A percentile compares a stretch with the other conserved stretches of the same genome.
These are phyloP conservation scores for Populus tremula DNA, from an alignment of 345 rosid genomes.

Conservation along the genomic window DNA sequence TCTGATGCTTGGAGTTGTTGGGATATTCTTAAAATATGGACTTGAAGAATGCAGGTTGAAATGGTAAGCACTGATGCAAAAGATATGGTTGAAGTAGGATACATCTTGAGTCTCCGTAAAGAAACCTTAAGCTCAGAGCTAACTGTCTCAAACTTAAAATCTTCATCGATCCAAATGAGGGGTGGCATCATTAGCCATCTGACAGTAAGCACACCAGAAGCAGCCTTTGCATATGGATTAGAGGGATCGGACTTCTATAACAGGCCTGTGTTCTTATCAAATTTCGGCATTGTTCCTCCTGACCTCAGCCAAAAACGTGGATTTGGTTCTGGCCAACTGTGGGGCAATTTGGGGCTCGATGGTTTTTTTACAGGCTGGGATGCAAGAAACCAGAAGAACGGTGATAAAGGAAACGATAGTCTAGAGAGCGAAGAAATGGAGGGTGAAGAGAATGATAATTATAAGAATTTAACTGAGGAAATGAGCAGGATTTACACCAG, in stretches of 20 bases:
- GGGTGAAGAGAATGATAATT: conserved; percentile 60
- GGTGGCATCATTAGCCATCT: conserved; percentile 66
- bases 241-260: conserved; percentile 57
- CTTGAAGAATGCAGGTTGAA: conserved; percentile 50
- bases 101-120: conserved; percentile 47
- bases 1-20: too few species aligned
- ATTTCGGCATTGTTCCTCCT: conserved; percentile 48
- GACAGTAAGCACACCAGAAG: conserved; percentile 82
- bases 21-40: neutral
- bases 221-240: conserved; percentile 70
- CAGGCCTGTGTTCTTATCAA: conserved; percentile 39
- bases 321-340: conserved; percentile 17
- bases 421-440: conserved; percentile 30
- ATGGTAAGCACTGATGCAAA: conserved; percentile 44
- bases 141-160: conserved; percentile 42
- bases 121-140: conserved; percentile 59
- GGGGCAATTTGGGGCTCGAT: conserved; percentile 17
- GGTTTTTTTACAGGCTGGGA: conserved; percentile 12
- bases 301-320: conserved; percentile 20
- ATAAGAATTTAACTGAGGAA: conserved; percentile 56
- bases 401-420: neutral
- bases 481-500: conserved; percentile 78
- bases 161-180: conserved; percentile 37
- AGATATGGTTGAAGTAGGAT: conserved; percentile 50
- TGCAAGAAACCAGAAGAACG: conserved; percentile 16